Conservation (phyloP, 2,329 filamentous ascomycete species). For the Pseudogymnoascus sp. region DNA sequence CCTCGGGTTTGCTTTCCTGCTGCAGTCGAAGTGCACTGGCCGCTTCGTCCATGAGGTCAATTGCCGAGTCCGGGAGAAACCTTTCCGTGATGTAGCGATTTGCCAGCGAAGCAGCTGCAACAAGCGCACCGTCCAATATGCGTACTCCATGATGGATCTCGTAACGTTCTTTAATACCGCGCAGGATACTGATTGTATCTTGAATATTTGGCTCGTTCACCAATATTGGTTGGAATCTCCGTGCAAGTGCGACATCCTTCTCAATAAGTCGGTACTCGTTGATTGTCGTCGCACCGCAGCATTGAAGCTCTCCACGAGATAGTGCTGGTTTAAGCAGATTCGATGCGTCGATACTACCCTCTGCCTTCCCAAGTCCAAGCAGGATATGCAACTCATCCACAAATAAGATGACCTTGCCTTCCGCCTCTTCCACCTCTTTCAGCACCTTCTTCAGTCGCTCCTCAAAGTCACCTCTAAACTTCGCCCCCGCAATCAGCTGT, state of each 20-base stretch:
- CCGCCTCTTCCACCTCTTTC: slow-evolving; percentile 81
- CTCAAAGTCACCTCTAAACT: slow-evolving; percentile 93
- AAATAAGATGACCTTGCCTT: slow-evolving; percentile 88
- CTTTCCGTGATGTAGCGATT: slow-evolving; percentile 96
- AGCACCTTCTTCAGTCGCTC: slow-evolving; percentile 86
- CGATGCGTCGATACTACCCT: slow-evolving; percentile 93
- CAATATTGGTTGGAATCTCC: slow-evolving; percentile 87
- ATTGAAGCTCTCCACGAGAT: slow-evolving; percentile 88
- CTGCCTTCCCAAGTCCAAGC: slow-evolving; percentile 85
- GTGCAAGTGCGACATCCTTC: slow-evolving; percentile 87
- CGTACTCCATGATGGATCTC: slow-evolving; percentile 95
- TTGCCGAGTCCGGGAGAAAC: slow-evolving; percentile 93
- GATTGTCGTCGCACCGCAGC: slow-evolving; percentile 88
- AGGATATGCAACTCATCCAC: slow-evolving; percentile 91
- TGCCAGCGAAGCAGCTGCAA: slow-evolving; percentile 84
- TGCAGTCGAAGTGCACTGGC: slow-evolving; percentile 84
- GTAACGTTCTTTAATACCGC: slow-evolving; percentile 96
- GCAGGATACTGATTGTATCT: slow-evolving; percentile 89
- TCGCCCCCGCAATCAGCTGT: slow-evolving; percentile 88
- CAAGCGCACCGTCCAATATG: slow-evolving; percentile 85
- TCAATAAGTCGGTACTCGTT: slow-evolving; percentile 91
- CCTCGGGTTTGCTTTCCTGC: slow-evolving; percentile 93
- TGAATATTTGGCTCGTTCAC: slow-evolving; percentile 88
- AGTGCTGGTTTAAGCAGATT: slow-evolving; percentile 90
- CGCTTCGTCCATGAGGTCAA: slow-evolving; percentile 93